Base-by-base conservation (phyloP, 1,139 yeast genomes). In the Candida glucosophila region DNA sequence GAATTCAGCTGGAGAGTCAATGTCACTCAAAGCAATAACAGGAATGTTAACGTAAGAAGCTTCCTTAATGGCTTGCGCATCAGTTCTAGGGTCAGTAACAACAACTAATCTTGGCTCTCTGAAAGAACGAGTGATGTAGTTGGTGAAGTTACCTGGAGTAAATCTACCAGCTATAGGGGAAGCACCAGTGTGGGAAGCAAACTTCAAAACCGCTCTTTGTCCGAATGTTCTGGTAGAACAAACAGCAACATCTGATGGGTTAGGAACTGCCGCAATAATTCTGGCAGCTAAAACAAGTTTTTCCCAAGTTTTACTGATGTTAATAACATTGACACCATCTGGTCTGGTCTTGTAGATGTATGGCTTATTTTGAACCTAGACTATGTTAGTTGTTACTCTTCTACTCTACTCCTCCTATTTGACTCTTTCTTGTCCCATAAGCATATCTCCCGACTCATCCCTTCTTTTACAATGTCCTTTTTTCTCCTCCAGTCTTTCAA, bases 81-180 rank as follows among this genome's bases (percentile, higher is more conserved):
- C 98, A 52, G 97, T 88, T 77, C 98, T 90, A 76, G 99, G 98
- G 75, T 90, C 98, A 57, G 98, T 90, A 58, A 90, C 98, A 57
- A 90, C 74, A 66, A 90, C 86, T 66, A 92, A 79, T 77, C 98
- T 85, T 78, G 99, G 99, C 76, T 92, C 99, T 77, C 88, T 90
- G 95, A 90, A 92, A 53, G 97, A 85, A 73, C 97, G 92, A 71
- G 98, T 92, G 77, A 88, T 90, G 77, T 92, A 92, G 77, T 92
- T 92, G 67, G 99, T 92, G 88, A 92, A 92, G 77, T 83, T 80
- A 82, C 99, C 99, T 71, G 99, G 99, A 55, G 98, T 92, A 85
- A 92, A 92, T 76, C 99, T 88, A 71, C 98, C 98, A 54, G 98
- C 98, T 72, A 92, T 88, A 67, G 98, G 92, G 53, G 97, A 86